These are phyloP conservation scores for Eimeria sp. DNA, from an alignment of 169 alveolate species.

Conservation along the genomic window DNA sequence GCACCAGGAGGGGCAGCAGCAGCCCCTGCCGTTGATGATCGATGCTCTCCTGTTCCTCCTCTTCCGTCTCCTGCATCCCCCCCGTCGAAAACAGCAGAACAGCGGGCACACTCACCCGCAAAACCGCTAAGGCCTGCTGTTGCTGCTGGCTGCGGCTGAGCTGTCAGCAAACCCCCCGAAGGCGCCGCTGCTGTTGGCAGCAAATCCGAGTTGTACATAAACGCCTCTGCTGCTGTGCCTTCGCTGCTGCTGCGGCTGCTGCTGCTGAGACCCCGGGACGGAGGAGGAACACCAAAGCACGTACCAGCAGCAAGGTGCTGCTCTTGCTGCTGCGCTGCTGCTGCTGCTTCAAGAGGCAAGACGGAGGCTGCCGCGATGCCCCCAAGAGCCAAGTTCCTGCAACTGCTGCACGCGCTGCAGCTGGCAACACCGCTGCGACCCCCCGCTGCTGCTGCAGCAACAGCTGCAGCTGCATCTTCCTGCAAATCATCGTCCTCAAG, in stretches of 20 bases:
- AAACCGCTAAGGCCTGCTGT: neutral
- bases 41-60: no score
- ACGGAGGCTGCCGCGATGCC: neutral
- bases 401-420: conserved; percentile 23
- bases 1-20: neutral
- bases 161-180: no score
- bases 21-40: no score
- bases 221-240: conserved; percentile 12
- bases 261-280: neutral
- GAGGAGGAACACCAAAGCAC: conserved; percentile 1
- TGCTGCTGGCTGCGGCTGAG: conserved; percentile 8
- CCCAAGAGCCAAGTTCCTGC: neutral
- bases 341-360: conserved; percentile 24
- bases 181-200: conserved; percentile 31
- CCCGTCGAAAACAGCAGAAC: neutral
- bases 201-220: conserved; percentile 5
- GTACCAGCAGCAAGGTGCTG: conserved; percentile 16
- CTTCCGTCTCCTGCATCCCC: neutral
- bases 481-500: neutral
- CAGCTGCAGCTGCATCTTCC: neutral
- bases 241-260: conserved; percentile 63
- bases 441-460: conserved; percentile 2
- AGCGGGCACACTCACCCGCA: neutral
- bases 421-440: conserved; percentile 11
- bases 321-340: conserved; percentile 49